These are phyloP conservation scores for Knufia petricola DNA, from an alignment of 2,329 filamentous ascomycete genomes.

Conservation along the genomic window DNA sequence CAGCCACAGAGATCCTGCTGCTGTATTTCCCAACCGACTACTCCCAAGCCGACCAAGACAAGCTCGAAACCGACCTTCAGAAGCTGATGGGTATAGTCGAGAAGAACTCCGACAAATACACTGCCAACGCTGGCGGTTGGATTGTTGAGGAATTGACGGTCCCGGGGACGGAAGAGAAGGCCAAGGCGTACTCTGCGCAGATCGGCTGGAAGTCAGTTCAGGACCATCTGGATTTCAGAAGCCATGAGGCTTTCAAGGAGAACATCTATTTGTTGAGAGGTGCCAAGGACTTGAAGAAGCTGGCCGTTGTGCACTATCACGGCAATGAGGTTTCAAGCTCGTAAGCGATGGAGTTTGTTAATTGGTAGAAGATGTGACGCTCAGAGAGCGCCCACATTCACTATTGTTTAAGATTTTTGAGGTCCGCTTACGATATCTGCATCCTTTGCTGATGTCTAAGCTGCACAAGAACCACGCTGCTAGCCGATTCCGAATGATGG, in stretches of 20 bases:
- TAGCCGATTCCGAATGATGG: too few species aligned
- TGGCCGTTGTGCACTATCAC: slow-evolving; percentile 20
- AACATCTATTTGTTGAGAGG: slow-evolving; percentile 22
- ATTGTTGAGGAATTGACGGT: slow-evolving; percentile 24
- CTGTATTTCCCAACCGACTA: slow-evolving; percentile 21
- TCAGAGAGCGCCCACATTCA: too few species aligned
- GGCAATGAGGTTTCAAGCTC: background rate
- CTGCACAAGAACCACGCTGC: too few species aligned
- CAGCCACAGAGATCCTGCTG: slow-evolving; percentile 22
- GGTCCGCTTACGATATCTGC: too few species aligned
- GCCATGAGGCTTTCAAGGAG: slow-evolving; percentile 30
- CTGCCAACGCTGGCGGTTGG: slow-evolving; percentile 20
- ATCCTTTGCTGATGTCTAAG: too few species aligned
- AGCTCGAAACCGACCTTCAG: slow-evolving; percentile 14
- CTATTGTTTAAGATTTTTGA: too few species aligned
- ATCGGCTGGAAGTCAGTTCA: slow-evolving; percentile 34
- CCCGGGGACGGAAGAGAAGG: slow-evolving; percentile 25
- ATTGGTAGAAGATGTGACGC: too few species aligned
- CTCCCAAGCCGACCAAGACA: slow-evolving; percentile 17
- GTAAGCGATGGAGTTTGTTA: too few species aligned
- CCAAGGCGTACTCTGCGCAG: slow-evolving; percentile 23
- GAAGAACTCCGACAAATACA: slow-evolving; percentile 17
- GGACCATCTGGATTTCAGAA: slow-evolving; percentile 30
- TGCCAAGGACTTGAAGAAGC: slow-evolving; percentile 21
- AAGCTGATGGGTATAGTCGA: slow-evolving; percentile 15